Conservation (phyloP, 1,139 yeast genomes). For the Debaryomyces robertsiae region DNA sequence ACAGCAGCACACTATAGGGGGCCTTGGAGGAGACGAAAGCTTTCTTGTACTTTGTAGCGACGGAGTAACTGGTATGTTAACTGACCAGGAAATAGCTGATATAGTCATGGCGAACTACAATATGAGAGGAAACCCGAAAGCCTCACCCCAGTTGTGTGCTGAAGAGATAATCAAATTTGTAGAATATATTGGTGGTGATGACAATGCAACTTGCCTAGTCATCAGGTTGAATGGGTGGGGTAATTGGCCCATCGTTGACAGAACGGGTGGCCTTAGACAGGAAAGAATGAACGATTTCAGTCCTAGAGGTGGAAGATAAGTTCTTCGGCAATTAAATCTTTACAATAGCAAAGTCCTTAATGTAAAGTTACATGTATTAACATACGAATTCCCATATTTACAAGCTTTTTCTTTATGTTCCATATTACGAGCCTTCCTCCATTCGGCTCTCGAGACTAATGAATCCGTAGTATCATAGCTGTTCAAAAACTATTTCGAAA, state of each 20-base stretch:
- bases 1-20: constrained; percentile 46
- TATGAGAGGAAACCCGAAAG: constrained; percentile 64
- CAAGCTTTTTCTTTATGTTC: too few species aligned
- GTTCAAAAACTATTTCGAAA: constrained; percentile 9
- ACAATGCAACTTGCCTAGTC: constrained; percentile 89
- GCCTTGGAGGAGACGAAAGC: constrained; percentile 76
- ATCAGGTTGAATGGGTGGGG: constrained; percentile 90
- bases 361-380: too few species aligned
- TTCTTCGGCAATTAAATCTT: not conserved
- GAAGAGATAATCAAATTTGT: constrained; percentile 82
- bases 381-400: too few species aligned
- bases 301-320: constrained; percentile 28
- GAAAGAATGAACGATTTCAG: constrained; percentile 59
- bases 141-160: constrained; percentile 86
- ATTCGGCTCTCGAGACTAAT: too few species aligned
- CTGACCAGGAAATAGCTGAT: constrained; percentile 93
- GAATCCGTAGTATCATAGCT: not conserved
- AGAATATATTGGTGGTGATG: constrained; percentile 88
- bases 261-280: constrained; percentile 82
- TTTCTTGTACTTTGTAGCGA: constrained; percentile 79
- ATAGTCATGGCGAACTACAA: constrained; percentile 73
- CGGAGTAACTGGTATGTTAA: constrained; percentile 78
- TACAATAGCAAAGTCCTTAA: too few species aligned
- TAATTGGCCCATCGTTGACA: constrained; percentile 78
- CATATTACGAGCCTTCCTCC: too few species aligned